These are phyloP conservation scores for Acarospora socialis DNA, from an alignment of 2,329 filamentous ascomycete species.

Conservation along the genomic window DNA sequence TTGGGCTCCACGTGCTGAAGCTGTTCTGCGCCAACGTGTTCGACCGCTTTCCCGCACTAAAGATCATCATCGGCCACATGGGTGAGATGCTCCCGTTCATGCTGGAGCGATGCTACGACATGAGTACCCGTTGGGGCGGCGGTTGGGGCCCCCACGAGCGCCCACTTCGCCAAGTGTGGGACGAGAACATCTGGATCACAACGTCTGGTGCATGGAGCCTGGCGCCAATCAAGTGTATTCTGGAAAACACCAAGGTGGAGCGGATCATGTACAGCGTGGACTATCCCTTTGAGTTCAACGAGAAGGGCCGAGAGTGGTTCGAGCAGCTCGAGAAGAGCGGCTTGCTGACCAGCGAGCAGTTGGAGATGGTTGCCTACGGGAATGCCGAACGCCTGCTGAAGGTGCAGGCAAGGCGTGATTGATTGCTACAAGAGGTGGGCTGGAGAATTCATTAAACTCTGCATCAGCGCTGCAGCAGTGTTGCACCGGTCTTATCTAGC, in stretches of 20 bases:
- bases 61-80: conserved; percentile 41
- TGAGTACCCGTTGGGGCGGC: conserved; percentile 15
- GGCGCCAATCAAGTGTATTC: conserved; percentile 30
- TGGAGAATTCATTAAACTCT: too few species aligned
- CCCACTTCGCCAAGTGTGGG: conserved; percentile 37
- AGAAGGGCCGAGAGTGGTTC: conserved; percentile 35
- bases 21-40: conserved; percentile 42
- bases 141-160: conserved; percentile 16
- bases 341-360: too few species aligned
- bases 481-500: too few species aligned
- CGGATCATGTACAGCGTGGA: conserved; percentile 43
- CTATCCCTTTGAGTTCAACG: conserved; percentile 40
- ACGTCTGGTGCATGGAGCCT: conserved; percentile 41
- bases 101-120: conserved; percentile 31
- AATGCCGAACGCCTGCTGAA: too few species aligned
- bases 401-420: too few species aligned
- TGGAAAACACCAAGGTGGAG: conserved; percentile 26
- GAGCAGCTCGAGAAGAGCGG: conserved; percentile 33
- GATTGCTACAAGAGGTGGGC: too few species aligned
- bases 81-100: conserved; percentile 41
- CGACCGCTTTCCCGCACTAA: conserved; percentile 38
- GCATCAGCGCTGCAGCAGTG: too few species aligned
- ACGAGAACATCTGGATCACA: conserved; percentile 43
- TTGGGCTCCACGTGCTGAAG: conserved; percentile 22
- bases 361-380: too few species aligned